Percentiles rank a stretch among this genome's conserved stretches.
These are phyloP conservation scores for Chenopodium suecicum DNA, from an alignment of 148 eudicot species.

Conservation along the genomic window DNA sequence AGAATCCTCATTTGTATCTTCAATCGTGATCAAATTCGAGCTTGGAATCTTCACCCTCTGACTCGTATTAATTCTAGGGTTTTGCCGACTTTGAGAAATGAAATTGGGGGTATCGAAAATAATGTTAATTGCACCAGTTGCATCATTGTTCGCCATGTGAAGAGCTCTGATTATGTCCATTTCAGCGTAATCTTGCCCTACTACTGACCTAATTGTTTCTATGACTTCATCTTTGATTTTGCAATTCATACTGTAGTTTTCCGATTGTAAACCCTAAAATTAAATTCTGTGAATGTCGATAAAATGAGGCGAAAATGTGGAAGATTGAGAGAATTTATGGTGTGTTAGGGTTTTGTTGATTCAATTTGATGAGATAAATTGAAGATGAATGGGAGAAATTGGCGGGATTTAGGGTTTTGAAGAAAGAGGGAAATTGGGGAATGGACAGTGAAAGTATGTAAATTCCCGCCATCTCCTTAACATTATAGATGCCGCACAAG, in stretches of 20 bases:
- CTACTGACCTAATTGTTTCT: conserved; percentile 62
- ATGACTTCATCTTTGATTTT: conserved; percentile 60
- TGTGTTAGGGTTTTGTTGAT: neutral
- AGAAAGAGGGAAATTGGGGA: conserved; percentile 18
- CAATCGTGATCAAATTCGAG: conserved; percentile 20
- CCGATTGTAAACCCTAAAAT: conserved; percentile 27
- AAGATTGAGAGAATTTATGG: neutral
- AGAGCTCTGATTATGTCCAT: conserved; percentile 95
- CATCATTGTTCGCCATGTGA: conserved; percentile 86
- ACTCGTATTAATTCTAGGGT: conserved; percentile 29
- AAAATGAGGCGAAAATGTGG: neutral
- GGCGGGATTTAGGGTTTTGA: conserved; percentile 21
- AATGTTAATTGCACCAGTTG: conserved; percentile 89
- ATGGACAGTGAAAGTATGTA: neutral
- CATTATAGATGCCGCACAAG: too few relatives aligned
- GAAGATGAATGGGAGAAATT: neutral
- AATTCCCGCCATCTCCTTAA: conserved; percentile 22
- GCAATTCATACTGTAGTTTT: conserved; percentile 44
- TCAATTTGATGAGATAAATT: neutral
- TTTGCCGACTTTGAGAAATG: conserved; percentile 39
- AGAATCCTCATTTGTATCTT: conserved; percentile 19
- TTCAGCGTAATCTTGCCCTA: conserved; percentile 70
- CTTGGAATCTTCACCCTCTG: conserved; percentile 25
- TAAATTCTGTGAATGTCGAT: neutral
- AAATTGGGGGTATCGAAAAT: conserved; percentile 79